Evolutionary conservation across 306 rosid species (phyloP), one percentile per base, ranked within the genome.

Genomic region (Boehmeria nivea): DNA sequence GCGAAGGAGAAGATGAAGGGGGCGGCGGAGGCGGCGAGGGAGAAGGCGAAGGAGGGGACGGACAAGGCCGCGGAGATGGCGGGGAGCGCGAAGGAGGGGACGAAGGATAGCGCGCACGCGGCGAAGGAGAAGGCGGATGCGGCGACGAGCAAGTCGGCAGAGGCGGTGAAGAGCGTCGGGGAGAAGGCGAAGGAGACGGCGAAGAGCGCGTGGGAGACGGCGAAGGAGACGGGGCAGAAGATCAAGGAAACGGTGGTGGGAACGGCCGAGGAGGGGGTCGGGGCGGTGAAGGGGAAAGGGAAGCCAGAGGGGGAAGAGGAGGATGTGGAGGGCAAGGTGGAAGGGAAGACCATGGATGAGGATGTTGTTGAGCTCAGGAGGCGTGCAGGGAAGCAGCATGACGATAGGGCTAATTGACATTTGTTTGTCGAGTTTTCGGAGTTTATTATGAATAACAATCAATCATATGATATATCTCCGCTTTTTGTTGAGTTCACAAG

Each of bases 201-300:
- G 43, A 50, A 51, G 54, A 49, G 34, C 33, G 54, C 18, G 15
- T 49, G 54, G 54, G 67, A 63, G 47, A n/a, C 38, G 24, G 64
- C 84, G 0, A 80, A 67, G 61, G 80, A 65, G 16, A 76, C 85
- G 0, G 54, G 80, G 12, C 68, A 84, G 49, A 80, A 71, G 72
- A 56, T 84, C 2, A 87, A 84, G 77, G 87, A 56, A 42, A 74
- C 73, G 3, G 75, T 85, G 38, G 85, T 78, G 42, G 87, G 87
- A 2, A 44, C 64, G 21, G 70, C 76, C 6, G 75, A 73, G n/a
- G 78, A 71, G 2, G 58, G 71, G 16, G 68, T 18, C n/a, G 63
- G 46, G 19, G 52, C 22, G 13, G 38, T 1, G 26, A n/a, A 27
- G 24, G n/a, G n/a, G n/a, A n/a, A n/a, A n/a, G 34, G 3, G 10